Conservation (phyloP, 1,139 yeast genomes). For the Protomyces gravidus region DNA sequence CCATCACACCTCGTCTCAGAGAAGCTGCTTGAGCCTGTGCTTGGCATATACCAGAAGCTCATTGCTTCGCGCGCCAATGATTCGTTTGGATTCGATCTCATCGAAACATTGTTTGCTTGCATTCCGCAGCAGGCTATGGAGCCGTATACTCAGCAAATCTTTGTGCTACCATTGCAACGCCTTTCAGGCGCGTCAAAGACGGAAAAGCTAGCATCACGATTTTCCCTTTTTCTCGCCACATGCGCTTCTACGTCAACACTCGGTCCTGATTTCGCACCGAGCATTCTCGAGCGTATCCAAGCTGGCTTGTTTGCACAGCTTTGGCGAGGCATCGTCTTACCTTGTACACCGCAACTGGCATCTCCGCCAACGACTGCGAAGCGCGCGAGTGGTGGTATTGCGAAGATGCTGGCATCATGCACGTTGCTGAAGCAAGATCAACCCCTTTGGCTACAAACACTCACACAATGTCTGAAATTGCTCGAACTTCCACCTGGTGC, state of each 20-base stretch:
- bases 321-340: constrained; percentile 59
- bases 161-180: constrained; percentile 70
- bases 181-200: constrained; percentile 69
- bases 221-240: constrained; percentile 58
- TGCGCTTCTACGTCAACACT: constrained; percentile 47
- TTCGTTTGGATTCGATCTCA: constrained; percentile 72
- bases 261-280: constrained; percentile 53
- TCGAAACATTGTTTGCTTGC: constrained; percentile 62
- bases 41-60: constrained; percentile 95
- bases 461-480: constrained; percentile 45
- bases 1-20: constrained; percentile 44
- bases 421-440: constrained; percentile 3
- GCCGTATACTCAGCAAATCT: constrained; percentile 66
- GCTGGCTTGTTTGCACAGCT: constrained; percentile 58
- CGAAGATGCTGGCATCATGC: constrained; percentile 49
- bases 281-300: constrained; percentile 61
- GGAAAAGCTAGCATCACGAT: constrained; percentile 66
- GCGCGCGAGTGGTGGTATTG: constrained; percentile 67
- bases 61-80: constrained; percentile 82
- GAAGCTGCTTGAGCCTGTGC: constrained; percentile 57
- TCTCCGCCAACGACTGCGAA: constrained; percentile 66
- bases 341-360: constrained; percentile 61
- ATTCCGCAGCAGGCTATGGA: constrained; percentile 51
- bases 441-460: constrained; percentile 39
- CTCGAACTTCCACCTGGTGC: constrained; percentile 30